Evolutionary conservation across 306 rosid genomes (phyloP), one percentile per base, ranked within the genome.

Genomic region (Cyclanthera cordifolia): DNA sequence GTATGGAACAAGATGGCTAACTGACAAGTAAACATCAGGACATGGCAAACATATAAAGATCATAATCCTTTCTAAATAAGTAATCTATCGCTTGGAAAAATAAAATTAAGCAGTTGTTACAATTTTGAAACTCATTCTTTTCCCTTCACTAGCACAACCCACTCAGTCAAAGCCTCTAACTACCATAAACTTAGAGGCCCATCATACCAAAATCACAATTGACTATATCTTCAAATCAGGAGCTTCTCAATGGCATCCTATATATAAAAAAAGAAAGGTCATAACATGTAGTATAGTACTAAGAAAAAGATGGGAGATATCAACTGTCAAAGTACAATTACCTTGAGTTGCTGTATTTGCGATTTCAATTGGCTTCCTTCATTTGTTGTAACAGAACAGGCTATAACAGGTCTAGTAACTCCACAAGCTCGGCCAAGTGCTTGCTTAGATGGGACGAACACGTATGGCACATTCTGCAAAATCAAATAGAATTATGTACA

Each of bases 171-270:
- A 82, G 93, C 98, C 93, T 86, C 91, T 74, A 80, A 67, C 76
- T 75, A 70, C 63, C 73, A 72, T 64, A 72, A 72, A 81, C 79
- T 77, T 74, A 82, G 92, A 87, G 89, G 93, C 95, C 86, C 83
- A 75, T 89, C 96, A 89, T 79, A 79, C 90, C 76, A 85, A 53
- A 64, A 39, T 46, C 74, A 67, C 6, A 43, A 48, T 10, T 32
- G 11, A 14, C 58, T 30, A 47, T 4, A 17, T 13, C 52, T 65
- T 87, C 83, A 93, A 70, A 93, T 89, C 63, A 89, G 77, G 66
- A 93, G 88, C 84, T 93, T 93, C 83, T 93, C 98, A 72, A 89
- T 93, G 14, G 98, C 96, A 77, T 93, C 91, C 98, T 89, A 84
- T 74, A 80, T 61, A 69, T 59, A 68, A 50, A n/a, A 41, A 32